Evolutionary conservation across 139 green algal species (phyloP), one percentile per base, ranked within the genome.

Genomic region (Tetradesmus obliquus): DNA sequence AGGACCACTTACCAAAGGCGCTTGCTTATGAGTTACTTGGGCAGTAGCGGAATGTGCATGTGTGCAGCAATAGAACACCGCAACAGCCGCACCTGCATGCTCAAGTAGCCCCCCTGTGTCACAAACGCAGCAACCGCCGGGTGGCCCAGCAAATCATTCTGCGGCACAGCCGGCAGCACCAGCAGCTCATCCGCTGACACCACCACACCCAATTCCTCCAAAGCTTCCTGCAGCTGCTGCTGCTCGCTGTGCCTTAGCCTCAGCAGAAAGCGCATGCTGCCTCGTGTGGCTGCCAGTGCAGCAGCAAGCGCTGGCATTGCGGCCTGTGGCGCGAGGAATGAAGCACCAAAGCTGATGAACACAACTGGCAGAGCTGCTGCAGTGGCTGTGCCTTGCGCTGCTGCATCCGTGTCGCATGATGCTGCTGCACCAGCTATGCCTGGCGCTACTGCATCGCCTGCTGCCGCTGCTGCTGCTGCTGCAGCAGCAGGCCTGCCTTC

Each of bases 121-220:
- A 92, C 88, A 83, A 92, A 92, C 0, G 80, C 80, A n/a, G 88
- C 58, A 54, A 92, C 80, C 15, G 24, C 20, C 0, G 80, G 58
- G 79, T 88, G 80, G 0, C 80, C 88, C 80, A 92, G 51, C 80
- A 92, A 1, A 32, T 92, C 88, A 55, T 92, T 92, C 60, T 92
- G 88, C 2, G 88, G 88, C 7, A 88, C 45, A 2, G 71, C 2
- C 66, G 32, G 58, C 58, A 82, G 58, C 60, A 92, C 62, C 32
- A 88, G 71, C 51, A 57, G 17, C 60, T 87, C 80, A 51, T 22
- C 10, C 20, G 15, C 2, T 5, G 12, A 13, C 55, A 76, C 7
- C 58, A 2, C 7, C 10, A 72, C 19, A 6, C 55, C 76, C 85
- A 81, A 2, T 22, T 54, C 15, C 24, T n/a, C 55, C 82, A n/a